Percentiles rank a stretch among this genome's conserved stretches.
Conservation (phyloP, 805 yeast genomes). For the Kockiozyma suomiensis region DNA sequence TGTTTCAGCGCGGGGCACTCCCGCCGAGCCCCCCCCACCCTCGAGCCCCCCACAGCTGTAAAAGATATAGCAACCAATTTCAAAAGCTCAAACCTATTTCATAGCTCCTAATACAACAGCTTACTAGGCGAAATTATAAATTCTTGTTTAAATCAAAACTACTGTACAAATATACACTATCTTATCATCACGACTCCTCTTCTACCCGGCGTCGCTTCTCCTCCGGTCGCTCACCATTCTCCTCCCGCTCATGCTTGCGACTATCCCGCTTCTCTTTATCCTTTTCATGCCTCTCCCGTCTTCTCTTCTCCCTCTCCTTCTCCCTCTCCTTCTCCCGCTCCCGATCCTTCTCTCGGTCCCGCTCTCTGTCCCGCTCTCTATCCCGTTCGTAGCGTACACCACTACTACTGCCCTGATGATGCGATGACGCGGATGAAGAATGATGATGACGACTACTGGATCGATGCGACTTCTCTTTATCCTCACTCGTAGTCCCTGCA, state of each 20-base stretch:
- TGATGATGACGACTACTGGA: not conserved
- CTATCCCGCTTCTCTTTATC: not conserved
- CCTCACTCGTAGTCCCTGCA: conserved; percentile 18
- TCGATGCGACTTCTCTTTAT: not conserved
- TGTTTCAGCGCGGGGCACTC: no score
- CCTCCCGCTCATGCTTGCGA: conserved; percentile 20
- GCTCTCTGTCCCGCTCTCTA: not conserved
- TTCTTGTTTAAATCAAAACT: not conserved
- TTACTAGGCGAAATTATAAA: not conserved
- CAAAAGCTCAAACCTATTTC: no score
- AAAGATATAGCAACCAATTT: no score
- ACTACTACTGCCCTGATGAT: not conserved
- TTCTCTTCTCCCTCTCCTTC: conserved; percentile 2
- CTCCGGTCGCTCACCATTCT: not conserved
- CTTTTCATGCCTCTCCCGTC: conserved; percentile 13
- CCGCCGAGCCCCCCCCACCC: no score
- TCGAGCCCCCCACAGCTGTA: no score
- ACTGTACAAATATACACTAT: not conserved
- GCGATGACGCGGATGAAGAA: not conserved
- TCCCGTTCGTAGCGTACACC: not conserved
- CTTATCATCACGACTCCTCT: not conserved
- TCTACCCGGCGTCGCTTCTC: not conserved
- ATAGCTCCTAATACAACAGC: no score
- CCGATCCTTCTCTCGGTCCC: not conserved
- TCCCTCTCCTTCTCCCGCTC: not conserved